phyloP scores from a whole-genome alignment of 495 filamentous ascomycete genomes.

The Podospora conica region DNA sequence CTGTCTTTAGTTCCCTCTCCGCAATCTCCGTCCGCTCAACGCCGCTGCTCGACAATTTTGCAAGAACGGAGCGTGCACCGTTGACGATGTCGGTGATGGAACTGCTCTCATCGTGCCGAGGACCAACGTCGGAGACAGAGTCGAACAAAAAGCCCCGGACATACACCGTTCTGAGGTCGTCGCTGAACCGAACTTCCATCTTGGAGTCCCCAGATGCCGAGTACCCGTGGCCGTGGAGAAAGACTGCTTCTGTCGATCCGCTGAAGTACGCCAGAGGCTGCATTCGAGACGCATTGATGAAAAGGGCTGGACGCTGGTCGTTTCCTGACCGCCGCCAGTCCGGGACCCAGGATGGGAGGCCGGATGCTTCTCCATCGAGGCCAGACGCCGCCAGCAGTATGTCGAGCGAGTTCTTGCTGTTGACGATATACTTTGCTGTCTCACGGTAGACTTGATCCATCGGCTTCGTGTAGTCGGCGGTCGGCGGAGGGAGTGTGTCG shows the following conservation, averaged over 20 bases:
- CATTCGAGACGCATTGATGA: background rate
- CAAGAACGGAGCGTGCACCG: background rate
- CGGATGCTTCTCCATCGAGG: background rate
- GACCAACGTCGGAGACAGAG: background rate
- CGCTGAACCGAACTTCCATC: background rate
- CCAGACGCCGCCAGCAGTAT: background rate
- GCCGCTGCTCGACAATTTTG: background rate
- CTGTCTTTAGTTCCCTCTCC: background rate
- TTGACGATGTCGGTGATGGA: background rate
- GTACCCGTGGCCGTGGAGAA: background rate
- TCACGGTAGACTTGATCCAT: background rate
- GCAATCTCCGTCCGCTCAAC: background rate
- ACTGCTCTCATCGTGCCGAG: background rate
- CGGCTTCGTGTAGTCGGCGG: background rate
- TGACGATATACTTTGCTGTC: background rate
- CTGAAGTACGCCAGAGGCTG: background rate
- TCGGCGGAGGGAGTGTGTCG: background rate
- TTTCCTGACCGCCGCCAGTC: background rate
- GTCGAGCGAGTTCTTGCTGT: background rate
- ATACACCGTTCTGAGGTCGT: background rate
- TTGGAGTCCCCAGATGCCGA: background rate
- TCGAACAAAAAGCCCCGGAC: background rate
- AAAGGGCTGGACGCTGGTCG: background rate
- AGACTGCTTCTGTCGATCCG: background rate
- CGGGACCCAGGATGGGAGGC: background rate